Percentiles rank a stretch among this genome's conserved stretches.
Evolutionary conservation across 805 yeast species (phyloP).

Genomic region (Suhomyces kilbournensis): DNA sequence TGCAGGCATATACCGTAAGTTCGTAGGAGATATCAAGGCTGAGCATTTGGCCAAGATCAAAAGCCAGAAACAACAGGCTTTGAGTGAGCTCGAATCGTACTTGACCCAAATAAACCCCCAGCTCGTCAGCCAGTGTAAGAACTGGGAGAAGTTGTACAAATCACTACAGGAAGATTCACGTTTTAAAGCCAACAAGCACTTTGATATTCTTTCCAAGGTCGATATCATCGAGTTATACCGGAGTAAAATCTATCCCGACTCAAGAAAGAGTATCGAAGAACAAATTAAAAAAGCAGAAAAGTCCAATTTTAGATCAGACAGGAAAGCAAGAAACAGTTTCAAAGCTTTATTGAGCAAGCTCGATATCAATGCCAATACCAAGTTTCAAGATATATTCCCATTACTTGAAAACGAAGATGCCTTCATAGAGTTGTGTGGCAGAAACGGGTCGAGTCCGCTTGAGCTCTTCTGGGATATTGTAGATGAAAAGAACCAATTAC

Average conservation of each 20-base stretch:
- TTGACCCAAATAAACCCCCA: constrained; percentile 36
- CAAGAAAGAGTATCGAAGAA: constrained; percentile 17
- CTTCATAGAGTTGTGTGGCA: constrained; percentile 63
- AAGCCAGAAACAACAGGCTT: constrained; percentile 44
- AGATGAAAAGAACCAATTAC: constrained; percentile 55
- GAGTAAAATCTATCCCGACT: constrained; percentile 28
- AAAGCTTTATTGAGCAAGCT: constrained; percentile 46
- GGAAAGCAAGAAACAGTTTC: constrained; percentile 64
- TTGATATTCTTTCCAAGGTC: constrained; percentile 47
- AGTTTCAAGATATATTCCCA: constrained; percentile 57
- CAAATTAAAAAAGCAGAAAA: constrained; percentile 26
- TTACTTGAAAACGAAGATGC: constrained; percentile 51
- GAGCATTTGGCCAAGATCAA: constrained; percentile 22
- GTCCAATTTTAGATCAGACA: constrained; percentile 52
- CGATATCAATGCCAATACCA: constrained; percentile 46
- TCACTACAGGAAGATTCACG: constrained; percentile 45
- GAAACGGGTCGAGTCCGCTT: constrained; percentile 72
- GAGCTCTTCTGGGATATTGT: constrained; percentile 75
- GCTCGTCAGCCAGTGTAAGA: constrained; percentile 21
- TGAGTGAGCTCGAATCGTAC: constrained; percentile 51
- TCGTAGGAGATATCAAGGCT: constrained; percentile 37
- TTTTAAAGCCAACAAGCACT: constrained; percentile 58
- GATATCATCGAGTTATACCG: constrained; percentile 61
- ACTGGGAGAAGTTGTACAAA: constrained; percentile 39
- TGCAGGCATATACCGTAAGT: constrained; percentile 51